Evolutionary conservation across 2,329 filamentous ascomycete genomes (phyloP).

Genomic region (Calonectria crousiana): DNA sequence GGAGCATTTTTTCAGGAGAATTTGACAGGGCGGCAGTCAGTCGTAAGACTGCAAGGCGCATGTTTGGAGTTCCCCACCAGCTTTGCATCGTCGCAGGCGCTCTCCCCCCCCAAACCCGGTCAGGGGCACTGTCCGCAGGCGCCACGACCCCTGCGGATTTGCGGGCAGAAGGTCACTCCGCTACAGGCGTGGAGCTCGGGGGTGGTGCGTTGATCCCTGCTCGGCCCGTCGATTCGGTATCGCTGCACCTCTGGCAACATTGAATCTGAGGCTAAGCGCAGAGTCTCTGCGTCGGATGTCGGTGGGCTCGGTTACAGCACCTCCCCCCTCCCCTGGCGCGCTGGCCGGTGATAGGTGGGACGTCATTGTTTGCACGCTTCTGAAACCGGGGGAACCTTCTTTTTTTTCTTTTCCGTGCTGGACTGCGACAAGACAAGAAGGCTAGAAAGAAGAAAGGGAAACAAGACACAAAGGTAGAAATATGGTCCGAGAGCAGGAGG

Average conservation of each 20-base stretch:
- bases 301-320: background rate
- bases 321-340: too few relatives aligned
- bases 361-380: background rate
- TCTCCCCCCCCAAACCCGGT: background rate
- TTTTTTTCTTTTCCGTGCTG: background rate
- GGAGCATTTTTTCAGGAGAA: background rate
- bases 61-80: background rate
- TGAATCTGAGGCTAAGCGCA: conserved; percentile 19
- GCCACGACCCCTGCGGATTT: background rate
- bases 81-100: background rate
- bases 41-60: conserved; percentile 15
- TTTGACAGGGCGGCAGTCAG: background rate
- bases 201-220: conserved; percentile 6
- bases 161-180: background rate
- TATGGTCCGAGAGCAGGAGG: background rate
- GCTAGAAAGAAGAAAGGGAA: background rate
- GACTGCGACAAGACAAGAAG: background rate
- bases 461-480: background rate
- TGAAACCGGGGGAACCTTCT: background rate
- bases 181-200: background rate
- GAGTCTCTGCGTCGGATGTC: conserved; percentile 10
- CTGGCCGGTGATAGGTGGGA: background rate
- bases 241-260: background rate
- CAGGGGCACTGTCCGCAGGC: background rate
- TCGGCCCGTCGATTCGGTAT: conserved; percentile 11